Evolutionary conservation across 2,329 filamentous ascomycete species (phyloP), one percentile per base, ranked within the genome.

Genomic region (Fusarium floridanum): DNA sequence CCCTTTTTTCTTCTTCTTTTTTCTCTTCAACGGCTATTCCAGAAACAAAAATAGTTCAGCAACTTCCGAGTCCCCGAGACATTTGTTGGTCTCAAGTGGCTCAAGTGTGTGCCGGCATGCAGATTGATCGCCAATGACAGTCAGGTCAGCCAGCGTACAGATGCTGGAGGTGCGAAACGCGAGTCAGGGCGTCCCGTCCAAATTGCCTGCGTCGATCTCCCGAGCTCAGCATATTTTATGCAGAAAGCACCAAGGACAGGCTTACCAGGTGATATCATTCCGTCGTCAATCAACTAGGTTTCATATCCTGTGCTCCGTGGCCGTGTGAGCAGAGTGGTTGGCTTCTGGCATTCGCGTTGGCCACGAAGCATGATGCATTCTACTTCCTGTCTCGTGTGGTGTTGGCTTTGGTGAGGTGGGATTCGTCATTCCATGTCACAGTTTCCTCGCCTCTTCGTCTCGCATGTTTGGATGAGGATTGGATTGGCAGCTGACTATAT

Each of bases 151-250:
- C n/a, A 53, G 16, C 29, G 61, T 37, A 24, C 41, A 24, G 24
- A 24, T 43, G 61, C 9, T 61, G 6, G 56, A 36, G 34, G 60
- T 72, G 66, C 60, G 48, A 72, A 61, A 41, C 68, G 66, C 63
- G 77, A 78, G 76, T 78, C 75, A 78, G 65, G 37, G 43, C 64
- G 34, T 64, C 65, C 36, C 61, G 32, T 65, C 63, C 29, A 63
- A 72, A 73, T 77, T 71, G 70, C 68, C 64, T 61, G 65, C 66
- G 76, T 78, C 73, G 77, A 78, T 78, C 77, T 78, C 77, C 77
- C 77, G 74, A 59, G 64, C 63, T 56, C 65, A 70, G 48, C 64
- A 65, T 64, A 64, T 66, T n/a, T 36, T 34, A 61, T 50, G 59
- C 45, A 67, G 32, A 41, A 55, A 24, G 61, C 59, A 59, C 17